A percentile compares a stretch with the other conserved stretches of the same genome.
Evolutionary conservation across 2,329 filamentous ascomycete species (phyloP).

Genomic region (Zymoseptoria pseudotritici): DNA sequence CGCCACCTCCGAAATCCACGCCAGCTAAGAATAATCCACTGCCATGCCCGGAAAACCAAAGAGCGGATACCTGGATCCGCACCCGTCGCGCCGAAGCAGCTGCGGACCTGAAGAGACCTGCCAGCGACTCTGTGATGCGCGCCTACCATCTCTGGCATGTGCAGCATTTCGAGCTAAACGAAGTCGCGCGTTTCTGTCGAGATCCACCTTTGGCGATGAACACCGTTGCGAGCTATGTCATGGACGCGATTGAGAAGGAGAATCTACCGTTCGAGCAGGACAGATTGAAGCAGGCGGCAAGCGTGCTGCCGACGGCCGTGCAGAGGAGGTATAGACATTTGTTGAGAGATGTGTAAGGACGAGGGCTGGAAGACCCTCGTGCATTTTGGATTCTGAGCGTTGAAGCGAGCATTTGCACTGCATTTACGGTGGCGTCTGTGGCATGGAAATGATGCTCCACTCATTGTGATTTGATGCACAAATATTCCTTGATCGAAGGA

Average conservation of each 20-base stretch:
- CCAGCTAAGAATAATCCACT: not conserved
- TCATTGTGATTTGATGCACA: not conserved
- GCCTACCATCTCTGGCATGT: constrained; percentile 61
- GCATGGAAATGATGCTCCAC: not conserved
- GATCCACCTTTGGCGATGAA: constrained; percentile 50
- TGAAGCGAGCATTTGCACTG: not conserved
- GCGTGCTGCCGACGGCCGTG: constrained; percentile 19
- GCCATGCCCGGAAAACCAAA: constrained; percentile 3
- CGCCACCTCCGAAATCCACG: not conserved
- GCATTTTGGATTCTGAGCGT: not conserved
- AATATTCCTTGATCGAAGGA: not conserved
- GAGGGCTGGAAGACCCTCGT: not conserved
- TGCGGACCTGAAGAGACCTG: constrained; percentile 4
- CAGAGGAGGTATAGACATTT: constrained; percentile 6
- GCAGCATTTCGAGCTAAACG: constrained; percentile 40
- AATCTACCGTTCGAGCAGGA: constrained; percentile 41
- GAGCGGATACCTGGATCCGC: constrained; percentile 6
- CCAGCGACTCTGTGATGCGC: constrained; percentile 27
- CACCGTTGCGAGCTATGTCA: constrained; percentile 54
- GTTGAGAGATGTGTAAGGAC: not conserved
- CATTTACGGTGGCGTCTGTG: not conserved
- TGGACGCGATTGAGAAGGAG: constrained; percentile 48
- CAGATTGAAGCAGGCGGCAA: constrained; percentile 20
- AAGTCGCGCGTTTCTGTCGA: constrained; percentile 51
- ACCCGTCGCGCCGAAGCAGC: constrained; percentile 6